These are phyloP conservation scores for Scortechinia acanthostroma DNA, from an alignment of 2,329 filamentous ascomycete species.

Conservation along the genomic window DNA sequence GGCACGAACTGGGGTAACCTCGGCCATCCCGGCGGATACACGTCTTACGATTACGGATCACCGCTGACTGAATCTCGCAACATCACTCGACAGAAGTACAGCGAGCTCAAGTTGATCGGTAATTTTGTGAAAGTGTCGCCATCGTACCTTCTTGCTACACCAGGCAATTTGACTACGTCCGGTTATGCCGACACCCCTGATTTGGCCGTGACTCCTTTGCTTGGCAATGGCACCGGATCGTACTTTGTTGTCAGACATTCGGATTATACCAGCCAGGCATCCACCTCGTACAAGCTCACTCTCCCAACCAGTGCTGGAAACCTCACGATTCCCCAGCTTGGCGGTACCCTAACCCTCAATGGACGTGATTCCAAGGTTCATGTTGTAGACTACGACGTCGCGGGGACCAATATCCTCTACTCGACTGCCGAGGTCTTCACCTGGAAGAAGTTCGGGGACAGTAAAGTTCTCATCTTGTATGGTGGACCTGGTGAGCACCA, in stretches of 20 bases:
- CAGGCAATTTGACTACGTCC: slow-evolving; percentile 34
- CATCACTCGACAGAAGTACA: slow-evolving; percentile 69
- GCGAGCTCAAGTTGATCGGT: slow-evolving; percentile 69
- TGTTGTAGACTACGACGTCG: slow-evolving; percentile 59
- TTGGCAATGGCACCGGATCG: slow-evolving; percentile 10
- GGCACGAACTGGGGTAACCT: slow-evolving; percentile 82
- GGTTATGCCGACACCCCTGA: slow-evolving; percentile 43
- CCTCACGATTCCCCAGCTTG: slow-evolving; percentile 49
- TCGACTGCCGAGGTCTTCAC: slow-evolving; percentile 66
- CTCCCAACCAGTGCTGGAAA: slow-evolving; percentile 17
- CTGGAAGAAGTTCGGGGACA: slow-evolving; percentile 55
- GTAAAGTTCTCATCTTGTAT: slow-evolving; percentile 57
- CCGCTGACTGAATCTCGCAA: slow-evolving; percentile 64
- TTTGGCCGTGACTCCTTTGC: slow-evolving; percentile 32
- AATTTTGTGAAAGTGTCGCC: slow-evolving; percentile 71
- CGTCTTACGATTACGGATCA: slow-evolving; percentile 45
- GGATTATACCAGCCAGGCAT: slow-evolving; percentile 7
- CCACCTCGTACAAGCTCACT: slow-evolving; percentile 12
- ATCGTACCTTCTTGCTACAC: slow-evolving; percentile 54
- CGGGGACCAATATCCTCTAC: slow-evolving; percentile 51
- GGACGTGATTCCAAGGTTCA: slow-evolving; percentile 64
- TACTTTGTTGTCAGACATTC: slow-evolving; percentile 10
- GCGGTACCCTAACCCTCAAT: slow-evolving; percentile 44
- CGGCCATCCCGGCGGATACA: slow-evolving; percentile 61
- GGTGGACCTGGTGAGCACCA: slow-evolving; percentile 54